Evolutionary conservation across 495 filamentous ascomycete species (phyloP), one percentile per base, ranked within the genome.

Genomic region (Penicillium samsonianum): DNA sequence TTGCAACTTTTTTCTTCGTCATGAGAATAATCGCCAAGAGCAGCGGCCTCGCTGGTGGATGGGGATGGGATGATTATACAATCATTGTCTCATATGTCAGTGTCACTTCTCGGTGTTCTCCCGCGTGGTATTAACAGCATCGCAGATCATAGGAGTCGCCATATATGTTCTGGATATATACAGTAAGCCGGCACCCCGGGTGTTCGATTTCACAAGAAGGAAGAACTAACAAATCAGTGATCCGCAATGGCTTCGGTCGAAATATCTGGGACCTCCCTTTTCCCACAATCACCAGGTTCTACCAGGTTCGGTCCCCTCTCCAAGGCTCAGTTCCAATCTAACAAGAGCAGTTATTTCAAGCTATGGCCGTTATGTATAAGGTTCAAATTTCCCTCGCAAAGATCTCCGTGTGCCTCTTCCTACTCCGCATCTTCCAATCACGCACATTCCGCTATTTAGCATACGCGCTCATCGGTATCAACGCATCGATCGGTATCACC

Each of bases 371-470:
- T 17, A 60, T 67, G 42, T 73, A 73, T 53, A 73, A 73, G 41
- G 45, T 62, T 1, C 65, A 68, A 40, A 70, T 73, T 47, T 78
- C 73, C 8, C 72, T 76, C 35, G 75, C 74, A 65, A 81, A 82
- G 44, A 75, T 74, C 49, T 83, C 82, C 25, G 84, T 68, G 43
- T 75, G 72, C 53, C 69, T 80, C 17, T 86, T 78, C 60, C 63
- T 78, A 14, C 65, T 78, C 1, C 71, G 72, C 1, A 74, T 75
- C 46, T 78, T 73, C 61, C 65, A 73, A 44, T 68, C 68, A 7
- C 60, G 57, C 42, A 25, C 50, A 16, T 77, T 73, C 62, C 71
- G 73, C 22, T 67, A 61, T 31, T 51, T 62, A 38, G 52, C 69
- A 6, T 75, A 73, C 30, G 56, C 23, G 2, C 56, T 77, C 7